phyloP scores from a whole-genome alignment of 2,329 filamentous ascomycete genomes.

The Botrytis paeoniae region DNA sequence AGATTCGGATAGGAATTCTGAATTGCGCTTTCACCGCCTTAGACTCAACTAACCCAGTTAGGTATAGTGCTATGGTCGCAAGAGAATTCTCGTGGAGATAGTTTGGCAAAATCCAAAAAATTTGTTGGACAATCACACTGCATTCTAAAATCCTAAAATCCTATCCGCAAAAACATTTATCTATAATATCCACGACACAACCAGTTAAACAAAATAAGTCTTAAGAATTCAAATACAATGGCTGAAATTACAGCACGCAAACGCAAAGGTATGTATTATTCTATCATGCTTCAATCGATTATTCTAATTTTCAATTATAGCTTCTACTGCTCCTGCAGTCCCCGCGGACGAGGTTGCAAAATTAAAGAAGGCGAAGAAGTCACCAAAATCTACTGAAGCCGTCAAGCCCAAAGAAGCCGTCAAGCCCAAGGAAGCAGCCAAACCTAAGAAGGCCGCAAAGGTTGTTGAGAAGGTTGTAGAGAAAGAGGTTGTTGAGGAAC shows the following conservation, averaged over 20 bases:
- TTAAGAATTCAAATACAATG: not conserved
- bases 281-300: not conserved
- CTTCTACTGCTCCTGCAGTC: slow-evolving; percentile 37
- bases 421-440: slow-evolving; percentile 35
- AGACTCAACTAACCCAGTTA: accelerated
- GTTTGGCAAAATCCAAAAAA: slow-evolving; percentile 14
- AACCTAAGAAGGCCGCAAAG: slow-evolving; percentile 23
- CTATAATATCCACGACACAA: not conserved
- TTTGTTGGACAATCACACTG: slow-evolving; percentile 5
- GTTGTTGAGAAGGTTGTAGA: slow-evolving; percentile 22
- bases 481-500: slow-evolving; percentile 18
- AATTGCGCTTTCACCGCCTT: not conserved
- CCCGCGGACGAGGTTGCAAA: slow-evolving; percentile 38
- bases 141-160: not conserved
- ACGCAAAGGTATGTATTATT: slow-evolving; percentile 46
- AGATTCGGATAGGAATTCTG: not conserved
- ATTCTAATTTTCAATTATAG: slow-evolving; percentile 21
- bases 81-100: slow-evolving; percentile 6
- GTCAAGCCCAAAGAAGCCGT: not conserved
- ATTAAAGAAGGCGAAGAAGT: slow-evolving; percentile 43
- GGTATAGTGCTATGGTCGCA: not conserved
- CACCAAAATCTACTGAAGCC: slow-evolving; percentile 12
- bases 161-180: not conserved
- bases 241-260: slow-evolving; percentile 51
- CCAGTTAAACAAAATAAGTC: no score